Conservation (phyloP, 108 stramenopile species). For the Discostella pseudostelligera region DNA sequence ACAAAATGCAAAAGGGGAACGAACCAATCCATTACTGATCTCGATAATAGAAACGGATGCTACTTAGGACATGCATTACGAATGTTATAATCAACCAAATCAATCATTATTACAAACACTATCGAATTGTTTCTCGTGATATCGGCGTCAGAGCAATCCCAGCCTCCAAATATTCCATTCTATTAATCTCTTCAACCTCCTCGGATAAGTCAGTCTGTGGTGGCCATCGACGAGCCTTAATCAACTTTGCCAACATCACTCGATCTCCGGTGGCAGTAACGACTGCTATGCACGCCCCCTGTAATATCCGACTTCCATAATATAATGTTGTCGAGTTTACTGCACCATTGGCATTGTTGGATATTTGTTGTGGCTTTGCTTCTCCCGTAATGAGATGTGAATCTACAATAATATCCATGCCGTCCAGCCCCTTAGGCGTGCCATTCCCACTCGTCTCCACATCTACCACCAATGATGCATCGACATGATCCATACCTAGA, state of each 20-base stretch:
- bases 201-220: constrained; percentile 47
- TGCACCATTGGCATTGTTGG: constrained; percentile 23
- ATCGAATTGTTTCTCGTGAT: not conserved
- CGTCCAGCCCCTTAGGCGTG: not conserved
- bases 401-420: constrained; percentile 64
- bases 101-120: not conserved
- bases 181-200: constrained; percentile 24
- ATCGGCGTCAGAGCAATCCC: constrained; percentile 21
- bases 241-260: constrained; percentile 61
- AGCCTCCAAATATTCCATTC: constrained; percentile 16
- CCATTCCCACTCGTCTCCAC: constrained; percentile 9
- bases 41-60: too few relatives aligned
- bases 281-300: constrained; percentile 70
- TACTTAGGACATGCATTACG: too few relatives aligned
- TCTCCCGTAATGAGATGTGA: constrained; percentile 65
- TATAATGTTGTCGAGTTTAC: constrained; percentile 39
- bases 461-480: constrained; percentile 13
- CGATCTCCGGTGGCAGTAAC: constrained; percentile 64
- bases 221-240: constrained; percentile 66
- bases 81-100: not conserved
- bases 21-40: too few relatives aligned
- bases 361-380: constrained; percentile 47
- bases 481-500: constrained; percentile 44
- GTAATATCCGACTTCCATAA: constrained; percentile 70
- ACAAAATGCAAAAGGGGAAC: too few relatives aligned